phyloP scores from a whole-genome alignment of 768 basidiomycete genomes.

The Nidularia sp. region DNA sequence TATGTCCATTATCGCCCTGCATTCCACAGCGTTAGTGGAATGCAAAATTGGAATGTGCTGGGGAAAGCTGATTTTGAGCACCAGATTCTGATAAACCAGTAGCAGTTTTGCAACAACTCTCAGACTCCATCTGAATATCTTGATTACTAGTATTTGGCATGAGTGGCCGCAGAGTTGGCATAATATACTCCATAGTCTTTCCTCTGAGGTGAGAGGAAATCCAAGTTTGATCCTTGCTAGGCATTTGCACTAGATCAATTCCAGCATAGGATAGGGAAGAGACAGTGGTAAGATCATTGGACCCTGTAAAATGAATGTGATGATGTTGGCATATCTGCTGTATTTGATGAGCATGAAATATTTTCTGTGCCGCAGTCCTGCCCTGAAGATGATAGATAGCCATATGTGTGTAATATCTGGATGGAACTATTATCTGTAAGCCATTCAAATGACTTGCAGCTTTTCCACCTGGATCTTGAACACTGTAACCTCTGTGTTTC shows the following conservation, averaged over 20 bases:
- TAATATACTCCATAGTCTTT: too few relatives aligned
- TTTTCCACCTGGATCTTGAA: neutral
- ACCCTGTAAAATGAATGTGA: neutral
- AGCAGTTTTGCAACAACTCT: too few relatives aligned
- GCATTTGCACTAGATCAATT: too few relatives aligned
- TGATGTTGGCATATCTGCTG: neutral
- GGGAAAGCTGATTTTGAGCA: neutral
- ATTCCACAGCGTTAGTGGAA: conserved; percentile 14
- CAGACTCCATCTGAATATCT: too few relatives aligned
- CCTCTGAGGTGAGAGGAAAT: too few relatives aligned
- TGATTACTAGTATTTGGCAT: too few relatives aligned
- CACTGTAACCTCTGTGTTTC: neutral
- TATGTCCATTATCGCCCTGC: conserved; percentile 10
- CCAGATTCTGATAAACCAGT: neutral
- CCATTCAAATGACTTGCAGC: neutral
- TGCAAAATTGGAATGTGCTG: conserved; percentile 3
- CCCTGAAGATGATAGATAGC: neutral
- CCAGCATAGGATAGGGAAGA: neutral
- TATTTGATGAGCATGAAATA: too few relatives aligned
- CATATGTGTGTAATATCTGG: neutral
- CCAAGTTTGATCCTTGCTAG: too few relatives aligned
- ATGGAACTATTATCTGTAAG: neutral
- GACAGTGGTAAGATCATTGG: neutral
- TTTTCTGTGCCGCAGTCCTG: neutral
- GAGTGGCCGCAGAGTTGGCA: too few relatives aligned